A percentile compares a stretch with the other conserved stretches of the same genome.
Evolutionary conservation across 371 early-diverging fungal genomes (phyloP).

Genomic region (Mortierella sp.): DNA sequence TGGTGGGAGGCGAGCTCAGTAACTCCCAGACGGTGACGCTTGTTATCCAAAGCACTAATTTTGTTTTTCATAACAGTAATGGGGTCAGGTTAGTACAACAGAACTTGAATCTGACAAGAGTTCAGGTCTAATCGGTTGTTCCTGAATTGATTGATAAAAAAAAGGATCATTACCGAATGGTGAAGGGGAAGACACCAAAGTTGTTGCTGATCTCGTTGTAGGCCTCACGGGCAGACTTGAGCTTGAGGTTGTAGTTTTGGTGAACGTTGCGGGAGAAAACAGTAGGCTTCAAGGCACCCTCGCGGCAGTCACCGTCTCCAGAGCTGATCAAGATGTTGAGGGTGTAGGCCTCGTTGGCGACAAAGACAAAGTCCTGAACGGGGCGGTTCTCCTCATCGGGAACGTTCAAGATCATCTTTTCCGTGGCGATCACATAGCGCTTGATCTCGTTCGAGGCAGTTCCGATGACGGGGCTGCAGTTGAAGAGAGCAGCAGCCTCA

Average conservation of each 20-base stretch:
- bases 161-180: constrained; percentile 65
- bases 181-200: constrained; percentile 90
- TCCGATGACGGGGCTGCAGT: constrained; percentile 89
- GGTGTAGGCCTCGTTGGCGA: constrained; percentile 87
- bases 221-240: constrained; percentile 85
- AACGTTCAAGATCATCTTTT: constrained; percentile 89
- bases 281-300: constrained; percentile 81
- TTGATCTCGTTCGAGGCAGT: constrained; percentile 88
- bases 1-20: constrained; percentile 83
- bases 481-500: constrained; percentile 85
- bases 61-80: neutral
- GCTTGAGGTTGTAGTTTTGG: constrained; percentile 86
- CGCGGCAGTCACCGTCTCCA: constrained; percentile 83
- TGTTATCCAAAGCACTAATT: constrained; percentile 80
- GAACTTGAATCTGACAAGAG: neutral
- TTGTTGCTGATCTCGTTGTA: constrained; percentile 80
- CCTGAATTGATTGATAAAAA: neutral
- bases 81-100: neutral
- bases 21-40: constrained; percentile 89
- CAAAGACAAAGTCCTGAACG: constrained; percentile 79
- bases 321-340: constrained; percentile 88
- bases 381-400: constrained; percentile 79
- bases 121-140: neutral
- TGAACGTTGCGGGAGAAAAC: constrained; percentile 88
- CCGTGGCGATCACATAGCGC: constrained; percentile 76